phyloP scores from a whole-genome alignment of 2,329 filamentous ascomycete genomes.

The Ceratocystis albifundus region DNA sequence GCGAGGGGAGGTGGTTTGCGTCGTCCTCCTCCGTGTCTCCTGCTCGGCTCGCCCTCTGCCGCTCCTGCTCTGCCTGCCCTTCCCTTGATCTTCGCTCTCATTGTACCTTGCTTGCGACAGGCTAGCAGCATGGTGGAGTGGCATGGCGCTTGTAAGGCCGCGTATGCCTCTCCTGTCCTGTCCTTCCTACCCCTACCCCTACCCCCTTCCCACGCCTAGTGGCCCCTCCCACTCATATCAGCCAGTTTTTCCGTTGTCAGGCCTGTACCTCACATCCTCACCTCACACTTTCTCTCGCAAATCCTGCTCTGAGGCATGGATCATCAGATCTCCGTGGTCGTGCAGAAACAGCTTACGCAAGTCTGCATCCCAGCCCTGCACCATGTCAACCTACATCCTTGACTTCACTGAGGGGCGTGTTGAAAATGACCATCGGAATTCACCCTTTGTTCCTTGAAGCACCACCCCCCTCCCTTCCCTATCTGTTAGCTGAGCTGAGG shows the following conservation, averaged over 20 bases:
- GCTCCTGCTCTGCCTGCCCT: too few species aligned
- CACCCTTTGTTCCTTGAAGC: neutral
- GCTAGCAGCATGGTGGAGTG: too few species aligned
- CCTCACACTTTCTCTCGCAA: too few species aligned
- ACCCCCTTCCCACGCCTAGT: neutral
- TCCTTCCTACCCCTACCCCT: too few species aligned
- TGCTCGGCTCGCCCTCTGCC: neutral
- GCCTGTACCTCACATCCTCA: neutral
- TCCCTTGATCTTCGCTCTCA: neutral
- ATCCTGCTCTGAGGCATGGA: neutral
- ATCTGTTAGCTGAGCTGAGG: too few species aligned
- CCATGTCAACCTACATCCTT: neutral
- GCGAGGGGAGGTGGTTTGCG: too few species aligned
- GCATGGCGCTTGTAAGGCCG: neutral
- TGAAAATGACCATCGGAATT: too few species aligned
- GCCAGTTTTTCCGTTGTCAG: too few species aligned
- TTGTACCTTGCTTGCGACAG: too few species aligned
- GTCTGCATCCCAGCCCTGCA: neutral
- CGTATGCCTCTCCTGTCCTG: constrained; percentile 1
- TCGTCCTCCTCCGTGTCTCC: too few species aligned
- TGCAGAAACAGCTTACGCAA: constrained; percentile 3
- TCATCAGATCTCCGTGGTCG: neutral
- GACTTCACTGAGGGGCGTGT: neutral
- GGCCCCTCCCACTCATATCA: neutral
- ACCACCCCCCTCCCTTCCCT: neutral